These are phyloP conservation scores for Cairneyella variabilis DNA, from an alignment of 495 filamentous ascomycete genomes.

Conservation along the genomic window DNA sequence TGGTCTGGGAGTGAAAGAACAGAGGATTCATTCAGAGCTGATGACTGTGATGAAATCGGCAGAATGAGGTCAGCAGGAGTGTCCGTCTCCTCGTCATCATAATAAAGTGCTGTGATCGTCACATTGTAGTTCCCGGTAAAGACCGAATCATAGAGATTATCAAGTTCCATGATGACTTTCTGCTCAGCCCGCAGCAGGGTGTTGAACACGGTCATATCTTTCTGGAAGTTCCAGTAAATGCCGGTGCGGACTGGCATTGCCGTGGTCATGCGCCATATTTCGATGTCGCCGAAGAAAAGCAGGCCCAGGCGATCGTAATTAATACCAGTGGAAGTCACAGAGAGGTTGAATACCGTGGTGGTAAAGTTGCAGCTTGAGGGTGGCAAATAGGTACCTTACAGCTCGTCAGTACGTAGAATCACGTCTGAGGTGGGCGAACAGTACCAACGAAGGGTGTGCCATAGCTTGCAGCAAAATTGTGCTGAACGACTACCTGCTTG, in stretches of 20 bases:
- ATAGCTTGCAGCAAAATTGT: constrained; percentile 74
- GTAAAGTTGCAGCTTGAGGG: constrained; percentile 72
- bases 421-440: constrained; percentile 9
- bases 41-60: constrained; percentile 53
- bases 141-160: constrained; percentile 60
- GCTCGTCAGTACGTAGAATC: neutral
- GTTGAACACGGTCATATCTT: constrained; percentile 75
- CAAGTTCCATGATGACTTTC: constrained; percentile 80
- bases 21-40: constrained; percentile 44
- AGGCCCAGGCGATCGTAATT: constrained; percentile 77
- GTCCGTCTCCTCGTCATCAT: constrained; percentile 31
- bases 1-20: constrained; percentile 52
- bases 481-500: constrained; percentile 51
- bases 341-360: constrained; percentile 73
- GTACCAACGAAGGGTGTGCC: constrained; percentile 70
- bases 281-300: constrained; percentile 74
- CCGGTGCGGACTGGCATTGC: constrained; percentile 66
- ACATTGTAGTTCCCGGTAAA: constrained; percentile 56
- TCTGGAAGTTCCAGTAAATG: constrained; percentile 70
- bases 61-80: constrained; percentile 52
- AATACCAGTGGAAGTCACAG: constrained; percentile 63
- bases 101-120: constrained; percentile 60
- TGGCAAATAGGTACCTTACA: constrained; percentile 49
- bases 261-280: constrained; percentile 80
- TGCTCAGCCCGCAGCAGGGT: constrained; percentile 60